phyloP scores from a whole-genome alignment of 2,329 filamentous ascomycete genomes.

The Claviceps digitariae region DNA sequence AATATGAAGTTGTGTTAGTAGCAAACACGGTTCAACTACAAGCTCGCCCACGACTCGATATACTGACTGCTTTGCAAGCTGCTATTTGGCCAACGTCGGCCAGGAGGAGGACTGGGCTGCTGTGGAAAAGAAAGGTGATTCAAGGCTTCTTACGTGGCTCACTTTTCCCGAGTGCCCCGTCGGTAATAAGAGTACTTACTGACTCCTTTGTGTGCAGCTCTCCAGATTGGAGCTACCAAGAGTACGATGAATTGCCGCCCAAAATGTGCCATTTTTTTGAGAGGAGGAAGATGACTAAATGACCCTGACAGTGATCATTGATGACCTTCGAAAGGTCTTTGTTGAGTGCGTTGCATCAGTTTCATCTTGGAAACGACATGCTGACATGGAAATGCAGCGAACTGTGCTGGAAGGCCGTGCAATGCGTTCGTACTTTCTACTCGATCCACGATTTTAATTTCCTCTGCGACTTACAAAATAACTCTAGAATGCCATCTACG shows the following conservation, averaged over 20 bases:
- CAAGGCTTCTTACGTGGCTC: slow-evolving; percentile 15
- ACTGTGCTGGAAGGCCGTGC: slow-evolving; percentile 62
- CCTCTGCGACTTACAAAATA: background rate
- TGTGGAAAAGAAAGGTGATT: slow-evolving; percentile 51
- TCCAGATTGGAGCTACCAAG: background rate
- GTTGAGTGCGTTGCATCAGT: slow-evolving; percentile 34
- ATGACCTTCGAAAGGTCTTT: slow-evolving; percentile 56
- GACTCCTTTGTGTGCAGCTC: background rate
- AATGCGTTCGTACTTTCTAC: slow-evolving; percentile 17
- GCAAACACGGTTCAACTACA: background rate
- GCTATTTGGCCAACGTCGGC: slow-evolving; percentile 21
- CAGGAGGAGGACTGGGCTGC: slow-evolving; percentile 59
- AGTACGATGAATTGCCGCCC: background rate
- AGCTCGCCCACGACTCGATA: slow-evolving; percentile 42
- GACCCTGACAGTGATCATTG: slow-evolving; percentile 28
- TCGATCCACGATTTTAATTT: background rate
- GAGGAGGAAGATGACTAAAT: background rate
- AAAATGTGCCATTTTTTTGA: background rate
- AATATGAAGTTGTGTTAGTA: slow-evolving; percentile 10
- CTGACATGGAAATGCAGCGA: slow-evolving; percentile 17
- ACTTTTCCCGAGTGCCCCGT: slow-evolving; percentile 4
- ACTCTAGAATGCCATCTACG: slow-evolving; percentile 38
- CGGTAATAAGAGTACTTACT: background rate
- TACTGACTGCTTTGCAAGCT: slow-evolving; percentile 1
- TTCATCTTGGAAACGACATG: background rate